Evolutionary conservation across 805 yeast species (phyloP), one percentile per base, ranked within the genome.

Genomic region (Yarrowia bubula): DNA sequence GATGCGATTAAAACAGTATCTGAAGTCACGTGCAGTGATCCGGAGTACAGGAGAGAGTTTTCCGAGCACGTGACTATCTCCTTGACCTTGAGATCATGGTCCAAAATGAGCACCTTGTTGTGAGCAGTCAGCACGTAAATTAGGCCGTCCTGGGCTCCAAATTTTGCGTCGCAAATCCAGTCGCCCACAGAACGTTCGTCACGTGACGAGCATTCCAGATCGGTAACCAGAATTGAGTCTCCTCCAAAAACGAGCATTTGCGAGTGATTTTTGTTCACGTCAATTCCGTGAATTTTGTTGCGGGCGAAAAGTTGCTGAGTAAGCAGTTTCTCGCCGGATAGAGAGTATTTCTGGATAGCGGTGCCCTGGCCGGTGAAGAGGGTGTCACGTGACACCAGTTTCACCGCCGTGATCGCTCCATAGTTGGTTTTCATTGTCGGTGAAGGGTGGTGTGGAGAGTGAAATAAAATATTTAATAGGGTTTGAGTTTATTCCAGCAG

Each of bases 21-120:
- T 11, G 75, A 73, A 2, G 74, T 66, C 15, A 83, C 69, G 0
- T 81, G 80, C 42, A 93, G 83, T 1, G 90, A 81, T 0, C 98
- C 99, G 6, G 97, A 90, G 73, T 95, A 95, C 39, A 95, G 78
- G 51, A 93, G 88, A 1, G 96, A 89, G 69, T 88, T 86, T 75
- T 90, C 96, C 17, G 82, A 81, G 70, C 86, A 84, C 28, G 83
- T 75, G 15, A 74, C 71, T 11, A 76, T 76, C 1, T 73, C 75
- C 0, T 70, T 38, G 0, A 83, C 70, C 3, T 48, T 64, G 35
- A 71, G 70, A 1, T 65, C 67, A 10, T 67, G 15, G 67, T 77
- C 75, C 58, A 78, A 66, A 60, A 80, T 70, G 51, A 84, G 76
- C 0, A 90, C 82, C 37, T 81, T 80, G 71, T 93, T 92, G 73